Conservation (phyloP, 352 stramenopile species). For the Phytopythium ostracodes region DNA sequence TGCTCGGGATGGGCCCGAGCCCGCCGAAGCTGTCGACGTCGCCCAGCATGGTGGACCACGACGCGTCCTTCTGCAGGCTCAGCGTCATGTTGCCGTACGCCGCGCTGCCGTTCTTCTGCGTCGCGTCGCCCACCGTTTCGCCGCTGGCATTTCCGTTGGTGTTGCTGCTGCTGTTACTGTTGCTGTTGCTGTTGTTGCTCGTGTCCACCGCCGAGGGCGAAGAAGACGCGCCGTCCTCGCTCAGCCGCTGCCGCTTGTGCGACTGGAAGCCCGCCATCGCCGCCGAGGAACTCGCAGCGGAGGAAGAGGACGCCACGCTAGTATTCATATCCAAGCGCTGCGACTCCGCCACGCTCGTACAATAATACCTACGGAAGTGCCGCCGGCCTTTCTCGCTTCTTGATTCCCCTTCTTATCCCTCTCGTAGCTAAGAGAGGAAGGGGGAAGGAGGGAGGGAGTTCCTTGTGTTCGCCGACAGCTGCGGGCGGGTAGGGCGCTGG, state of each 20-base stretch:
- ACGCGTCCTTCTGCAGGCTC: constrained; percentile 67
- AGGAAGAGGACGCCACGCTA: constrained; percentile 6
- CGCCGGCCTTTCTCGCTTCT: too few relatives aligned
- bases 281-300: too few relatives aligned
- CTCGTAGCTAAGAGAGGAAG: too few relatives aligned
- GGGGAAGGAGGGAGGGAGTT: too few relatives aligned
- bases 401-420: too few relatives aligned
- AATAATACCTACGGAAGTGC: too few relatives aligned
- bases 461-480: too few relatives aligned
- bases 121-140: neutral
- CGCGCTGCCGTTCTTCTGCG: constrained; percentile 17
- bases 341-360: constrained; percentile 3
- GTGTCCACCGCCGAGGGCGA: constrained; percentile 9
- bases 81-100: constrained; percentile 44
- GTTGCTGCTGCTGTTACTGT: neutral
- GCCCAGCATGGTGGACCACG: constrained; percentile 62
- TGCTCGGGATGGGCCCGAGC: constrained; percentile 62
- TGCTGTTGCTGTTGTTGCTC: constrained; percentile 8
- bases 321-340: neutral
- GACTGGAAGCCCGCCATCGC: constrained; percentile 27
- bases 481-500: neutral
- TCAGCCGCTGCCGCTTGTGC: constrained; percentile 55
- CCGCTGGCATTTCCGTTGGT: too few relatives aligned
- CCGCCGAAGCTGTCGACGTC: constrained; percentile 63
- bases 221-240: constrained; percentile 21